Conservation (phyloP, 495 filamentous ascomycete genomes). For the Hypoxylon lenormandii region DNA sequence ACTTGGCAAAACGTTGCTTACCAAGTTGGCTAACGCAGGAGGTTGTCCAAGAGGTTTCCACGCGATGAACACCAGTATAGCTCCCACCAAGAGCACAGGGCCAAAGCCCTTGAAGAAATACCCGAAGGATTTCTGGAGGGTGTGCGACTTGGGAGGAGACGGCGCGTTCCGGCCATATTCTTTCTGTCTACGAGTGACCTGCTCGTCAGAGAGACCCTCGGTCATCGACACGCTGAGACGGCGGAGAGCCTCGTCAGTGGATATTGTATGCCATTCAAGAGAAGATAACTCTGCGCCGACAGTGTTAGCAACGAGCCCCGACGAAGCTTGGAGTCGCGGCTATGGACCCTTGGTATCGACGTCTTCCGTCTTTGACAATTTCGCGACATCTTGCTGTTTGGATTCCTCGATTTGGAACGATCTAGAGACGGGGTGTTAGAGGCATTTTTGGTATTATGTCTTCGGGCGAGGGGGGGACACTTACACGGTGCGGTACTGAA, state of each 20-base stretch:
- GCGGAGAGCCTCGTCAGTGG: conserved; percentile 65
- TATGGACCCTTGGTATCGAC: conserved; percentile 57
- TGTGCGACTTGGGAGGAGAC: conserved; percentile 68
- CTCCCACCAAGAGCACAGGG: conserved; percentile 70
- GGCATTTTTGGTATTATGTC: not conserved
- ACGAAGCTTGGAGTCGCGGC: conserved; percentile 16
- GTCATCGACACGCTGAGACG: conserved; percentile 63
- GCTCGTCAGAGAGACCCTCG: conserved; percentile 65
- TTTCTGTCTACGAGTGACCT: conserved; percentile 60
- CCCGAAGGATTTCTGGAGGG: conserved; percentile 67
- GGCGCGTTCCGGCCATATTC: conserved; percentile 73
- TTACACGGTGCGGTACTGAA: conserved; percentile 66
- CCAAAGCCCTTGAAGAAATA: conserved; percentile 82
- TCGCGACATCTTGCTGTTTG: conserved; percentile 56
- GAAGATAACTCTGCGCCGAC: conserved; percentile 53
- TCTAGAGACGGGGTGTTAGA: conserved; percentile 37
- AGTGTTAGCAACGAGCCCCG: conserved; percentile 18
- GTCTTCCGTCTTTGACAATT: conserved; percentile 54
- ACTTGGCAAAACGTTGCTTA: conserved; percentile 9
- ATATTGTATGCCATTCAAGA: conserved; percentile 69
- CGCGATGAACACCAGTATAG: conserved; percentile 73
- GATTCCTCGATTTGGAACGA: conserved; percentile 67
- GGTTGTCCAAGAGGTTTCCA: conserved; percentile 78
- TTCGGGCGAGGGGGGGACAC: not conserved
- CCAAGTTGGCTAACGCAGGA: conserved; percentile 71